Base-by-base conservation (phyloP, 345 rosid genomes). In the Moricandia moricandioides region DNA sequence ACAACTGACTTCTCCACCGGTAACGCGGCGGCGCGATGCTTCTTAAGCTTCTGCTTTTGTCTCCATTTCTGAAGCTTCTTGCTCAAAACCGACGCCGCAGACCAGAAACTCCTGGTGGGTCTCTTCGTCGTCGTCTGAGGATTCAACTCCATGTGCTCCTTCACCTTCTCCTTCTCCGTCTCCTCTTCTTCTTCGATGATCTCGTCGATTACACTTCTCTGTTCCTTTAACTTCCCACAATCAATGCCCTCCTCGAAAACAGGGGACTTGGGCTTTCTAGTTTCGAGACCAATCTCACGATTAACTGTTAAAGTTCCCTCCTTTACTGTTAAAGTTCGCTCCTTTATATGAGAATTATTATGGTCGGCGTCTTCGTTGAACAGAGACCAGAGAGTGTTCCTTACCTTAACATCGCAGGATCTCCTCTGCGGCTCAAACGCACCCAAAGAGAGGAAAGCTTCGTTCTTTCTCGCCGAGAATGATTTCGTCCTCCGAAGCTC, bases 61-160 rank as follows among this genome's bases (percentile, higher is more conserved):
- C 99, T 84, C 99, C 99, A 95, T 80, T 90, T 92, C 80, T 90
- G 99, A 80, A 88, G 77, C 69, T 89, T 95, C 86, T 95, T 95
- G 82, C 97, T 92, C 63, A 94, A 88, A 3, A 91, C 97, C 6
- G 99, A 91, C 69, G 99, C 97, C 8, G 97, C 97, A 0, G 97
- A 88, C 99, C 97, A 92, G 87, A 95, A 90, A 83, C 89, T 90
- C 11, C 98, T 84, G 55, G 85, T 90, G 4, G 85, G 80, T 26
- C 83, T 73, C 75, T 90, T 95, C 85, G 85, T 37, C 4, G 40
- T 11, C 10, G 56, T 78, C 79, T 85, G 92, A 0, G 90, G 80
- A 83, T 86, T 92, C 30, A 85, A 86, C 83, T 96, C 97, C 83
- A 92, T 90, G 65, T 88, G 84, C 81, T 91, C 94, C 61, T 91